Base-by-base conservation (phyloP, 352 stramenopile species). In the Phytopythium sindhum region DNA sequence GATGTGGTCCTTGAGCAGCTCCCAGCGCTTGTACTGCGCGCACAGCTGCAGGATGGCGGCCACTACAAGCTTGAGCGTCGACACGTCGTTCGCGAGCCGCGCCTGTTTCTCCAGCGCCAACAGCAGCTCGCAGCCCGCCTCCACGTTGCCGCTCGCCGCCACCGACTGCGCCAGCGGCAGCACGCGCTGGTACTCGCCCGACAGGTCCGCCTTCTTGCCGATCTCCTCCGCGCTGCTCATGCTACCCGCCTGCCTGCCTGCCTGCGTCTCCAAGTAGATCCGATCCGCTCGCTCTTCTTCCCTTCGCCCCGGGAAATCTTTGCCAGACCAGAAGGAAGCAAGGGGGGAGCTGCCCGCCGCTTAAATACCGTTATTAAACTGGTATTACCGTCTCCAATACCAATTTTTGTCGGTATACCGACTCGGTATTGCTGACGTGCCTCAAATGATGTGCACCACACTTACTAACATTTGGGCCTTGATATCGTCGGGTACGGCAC, bases 1-100 rank as follows among this genome's bases (percentile, higher is more conserved):
- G 24, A 97, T 77, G 64, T 96, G 84, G 55, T 92, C 80, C 67
- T 94, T 93, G 15, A 98, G 75, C 68, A 97, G 75, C 51, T 95
- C 83, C 89, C 87, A 98, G 64, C 90, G 89, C 73, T 96, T 90
- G 65, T 91, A 75, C 53, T 90, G 70, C 45, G 79, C 83, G 64
- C 91, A 97, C 1, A 97, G 67, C 52, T 79, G 65, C 37, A 97
- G 68, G 45, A 97, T 74, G 11, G 86, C 69, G 15, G 77, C 75
- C 56, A 96, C 84, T 28, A 95, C 72, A 63, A 79, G 68, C 70
- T 95, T 96, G 28, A 97, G 83, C 72, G 88, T 97, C 17, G 79
- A 67, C 70, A 95, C 82, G 74, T 94, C 86, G 63, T 91, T 94
- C n/a, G 84, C 78, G 24, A 93, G 70, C 8, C 84, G 84, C 60